Evolutionary conservation across 2,329 filamentous ascomycete genomes (phyloP), one percentile per base, ranked within the genome.

Genomic region (Pseudocercospora cruenta): DNA sequence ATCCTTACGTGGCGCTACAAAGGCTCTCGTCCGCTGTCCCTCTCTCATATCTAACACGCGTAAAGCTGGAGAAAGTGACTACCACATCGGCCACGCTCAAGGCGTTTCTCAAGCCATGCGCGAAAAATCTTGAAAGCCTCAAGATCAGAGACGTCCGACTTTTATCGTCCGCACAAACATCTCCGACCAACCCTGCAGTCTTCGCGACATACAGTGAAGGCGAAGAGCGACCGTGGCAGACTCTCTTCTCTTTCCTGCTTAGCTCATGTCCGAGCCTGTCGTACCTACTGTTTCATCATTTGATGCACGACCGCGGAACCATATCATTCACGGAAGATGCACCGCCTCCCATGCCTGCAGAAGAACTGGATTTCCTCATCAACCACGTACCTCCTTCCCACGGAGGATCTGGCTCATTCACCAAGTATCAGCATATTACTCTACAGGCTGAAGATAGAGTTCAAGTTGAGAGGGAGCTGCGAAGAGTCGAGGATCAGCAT

Each of bases 61-160:
- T 77, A 31, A 77, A 77, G 54, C 69, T 77, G 0, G 75, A 77
- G 51, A 75, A 73, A 58, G 55, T 76, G 43, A 71, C 67, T n/a
- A 70, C 73, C 3, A 69, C 69, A 8, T 63, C 73, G 7, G 8
- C 47, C 2, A 70, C 60, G 0, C 65, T 77, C 16, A 58, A 69
- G 24, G 58, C 62, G 6, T 69, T 76, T 33, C 66, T 76, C 3
- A 24, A 21, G 6, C 72, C 75, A 5, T 71, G 66, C 6, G 59
- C 66, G 4, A 1, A 31, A 2, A 58, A 53, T 8, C 67, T 76
- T 1, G 71, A 65, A 19, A 76, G 74, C 64, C 63, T 77, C 33
- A 77, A 77, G 55, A 51, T 77, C 28, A 71, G 74, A 28, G 71
- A 76, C 62, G 68, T 76, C 10, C 72, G 73, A 21, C 71, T 77